Evolutionary conservation across 2,329 filamentous ascomycete species (phyloP), one percentile per base, ranked within the genome.

Genomic region (Colletotrichum sp.): DNA sequence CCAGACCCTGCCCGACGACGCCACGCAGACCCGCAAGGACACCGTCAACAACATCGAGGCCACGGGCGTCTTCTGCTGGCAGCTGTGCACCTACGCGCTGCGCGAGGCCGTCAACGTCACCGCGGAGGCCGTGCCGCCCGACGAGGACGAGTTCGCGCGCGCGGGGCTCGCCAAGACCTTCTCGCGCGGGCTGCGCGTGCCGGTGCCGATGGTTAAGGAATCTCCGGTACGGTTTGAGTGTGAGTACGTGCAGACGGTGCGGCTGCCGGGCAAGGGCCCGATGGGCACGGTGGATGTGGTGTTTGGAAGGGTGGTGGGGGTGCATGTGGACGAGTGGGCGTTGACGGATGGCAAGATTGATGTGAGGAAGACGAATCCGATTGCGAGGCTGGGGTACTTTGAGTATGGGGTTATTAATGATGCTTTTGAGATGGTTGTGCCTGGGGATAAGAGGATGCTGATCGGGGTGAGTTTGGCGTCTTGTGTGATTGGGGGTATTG

Each of bases 231-330:
- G 68, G 15, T 71, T 71, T 6, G 68, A 71, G 68, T 71, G 68
- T 38, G 68, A 71, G 60, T 56, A 71, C 61, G 48, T 71, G 28
- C 68, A 71, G 60, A 71, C 68, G n/a, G 68, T 71, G 15, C 60
- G 68, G 26, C 18, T 71, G n/a, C 68, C 68, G 13, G 60, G 60
- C 9, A 71, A 66, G n/a, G 52, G 52, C 7, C 68, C 68, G 3
- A 55, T 66, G 60, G 68, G 68, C 4, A 66, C 68, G 1, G 68
- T 66, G 28, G 68, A 71, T 18, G 68, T 71, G 18, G 43, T 71
- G 26, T 71, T 71, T n/a, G 68, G 58, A 1, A 5, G 18, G 24
- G 68, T 71, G 15, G 60, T 71, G 6, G 68, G 68, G 0, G 36
- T 71, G 9, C 68, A 71, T 26, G 28, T 71, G 6, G 68, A 71